These are phyloP conservation scores for Corinectria fuckeliana DNA, from an alignment of 2,329 filamentous ascomycete species.

Conservation along the genomic window DNA sequence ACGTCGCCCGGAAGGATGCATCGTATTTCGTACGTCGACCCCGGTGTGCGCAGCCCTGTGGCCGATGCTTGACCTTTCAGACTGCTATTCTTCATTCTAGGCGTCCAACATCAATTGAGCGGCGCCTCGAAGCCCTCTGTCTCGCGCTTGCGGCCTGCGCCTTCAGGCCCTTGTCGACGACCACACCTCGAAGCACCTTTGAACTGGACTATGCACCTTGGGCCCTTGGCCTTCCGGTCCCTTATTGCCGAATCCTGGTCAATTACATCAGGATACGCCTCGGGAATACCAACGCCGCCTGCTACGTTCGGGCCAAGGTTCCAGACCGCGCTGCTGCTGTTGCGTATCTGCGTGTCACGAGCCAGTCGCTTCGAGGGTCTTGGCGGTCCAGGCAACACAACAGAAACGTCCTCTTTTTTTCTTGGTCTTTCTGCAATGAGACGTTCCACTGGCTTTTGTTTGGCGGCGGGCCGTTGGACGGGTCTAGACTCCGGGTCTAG, in stretches of 20 bases:
- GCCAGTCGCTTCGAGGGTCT: constrained; percentile 18
- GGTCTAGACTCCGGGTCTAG: constrained; percentile 4
- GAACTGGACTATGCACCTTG: neutral
- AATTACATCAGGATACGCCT: constrained; percentile 20
- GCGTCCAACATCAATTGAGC: neutral
- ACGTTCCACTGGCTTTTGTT: constrained; percentile 5
- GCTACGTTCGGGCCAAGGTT: constrained; percentile 9
- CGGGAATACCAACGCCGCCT: constrained; percentile 31
- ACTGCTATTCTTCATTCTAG: neutral
- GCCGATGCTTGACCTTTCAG: constrained; percentile 10
- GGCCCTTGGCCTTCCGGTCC: neutral
- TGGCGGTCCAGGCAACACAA: constrained; percentile 8
- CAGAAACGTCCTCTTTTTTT: neutral
- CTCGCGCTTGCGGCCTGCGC: neutral
- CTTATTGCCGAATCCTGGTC: constrained; percentile 2
- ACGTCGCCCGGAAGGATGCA: neutral
- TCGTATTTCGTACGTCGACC: neutral
- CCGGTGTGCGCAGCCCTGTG: neutral
- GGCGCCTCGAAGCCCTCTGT: constrained; percentile 1
- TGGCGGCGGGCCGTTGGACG: constrained; percentile 20
- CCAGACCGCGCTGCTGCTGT: constrained; percentile 24
- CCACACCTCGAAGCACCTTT: neutral
- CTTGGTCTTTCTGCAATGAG: neutral
- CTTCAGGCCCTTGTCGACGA: neutral
- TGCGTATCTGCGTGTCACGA: constrained; percentile 32